Conservation (phyloP, 1,284 basidiomycete genomes). For the Flammula alnicola region DNA sequence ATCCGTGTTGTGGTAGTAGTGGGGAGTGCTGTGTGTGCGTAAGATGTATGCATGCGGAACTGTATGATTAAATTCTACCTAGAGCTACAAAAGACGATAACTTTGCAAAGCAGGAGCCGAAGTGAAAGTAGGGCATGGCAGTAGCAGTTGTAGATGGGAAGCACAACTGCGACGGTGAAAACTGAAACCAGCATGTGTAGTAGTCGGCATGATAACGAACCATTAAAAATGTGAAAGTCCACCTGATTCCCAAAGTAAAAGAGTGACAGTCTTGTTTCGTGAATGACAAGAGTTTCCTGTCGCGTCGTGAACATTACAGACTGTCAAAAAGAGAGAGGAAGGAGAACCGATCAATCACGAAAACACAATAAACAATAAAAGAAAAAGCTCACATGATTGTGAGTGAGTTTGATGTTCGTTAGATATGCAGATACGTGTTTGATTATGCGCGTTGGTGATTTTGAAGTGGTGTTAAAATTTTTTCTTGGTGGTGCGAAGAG, state of each 20-base stretch:
- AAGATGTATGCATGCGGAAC: slow-evolving; percentile 1
- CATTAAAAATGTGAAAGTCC: not conserved
- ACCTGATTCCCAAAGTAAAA: slow-evolving; percentile 15
- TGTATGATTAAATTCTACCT: slow-evolving; percentile 28
- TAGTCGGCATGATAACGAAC: no score
- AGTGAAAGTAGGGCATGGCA: not conserved
- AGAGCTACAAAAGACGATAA: slow-evolving; percentile 37
- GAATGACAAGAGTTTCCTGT: slow-evolving; percentile 48
- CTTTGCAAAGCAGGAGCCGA: slow-evolving; percentile 11
- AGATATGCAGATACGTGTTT: slow-evolving; percentile 25
- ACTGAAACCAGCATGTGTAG: slow-evolving; percentile 10
- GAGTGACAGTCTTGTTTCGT: slow-evolving; percentile 49
- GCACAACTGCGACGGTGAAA: slow-evolving; percentile 8
- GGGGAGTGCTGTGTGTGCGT: slow-evolving; percentile 3
- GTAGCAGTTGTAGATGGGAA: not conserved
- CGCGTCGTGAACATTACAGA: slow-evolving; percentile 27
- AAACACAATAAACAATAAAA: not conserved
- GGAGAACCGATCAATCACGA: not conserved
- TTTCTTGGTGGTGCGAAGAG: slow-evolving; percentile 8
- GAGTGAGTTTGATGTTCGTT: slow-evolving; percentile 20
- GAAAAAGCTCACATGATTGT: slow-evolving; percentile 28
- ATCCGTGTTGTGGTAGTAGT: slow-evolving; percentile 4
- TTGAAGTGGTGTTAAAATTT: slow-evolving; percentile 14
- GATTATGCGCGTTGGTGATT: slow-evolving; percentile 20
- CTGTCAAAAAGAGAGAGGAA: slow-evolving; percentile 20